phyloP scores from a whole-genome alignment of 1,139 yeast genomes.

The Sugiyamaella novakii region DNA sequence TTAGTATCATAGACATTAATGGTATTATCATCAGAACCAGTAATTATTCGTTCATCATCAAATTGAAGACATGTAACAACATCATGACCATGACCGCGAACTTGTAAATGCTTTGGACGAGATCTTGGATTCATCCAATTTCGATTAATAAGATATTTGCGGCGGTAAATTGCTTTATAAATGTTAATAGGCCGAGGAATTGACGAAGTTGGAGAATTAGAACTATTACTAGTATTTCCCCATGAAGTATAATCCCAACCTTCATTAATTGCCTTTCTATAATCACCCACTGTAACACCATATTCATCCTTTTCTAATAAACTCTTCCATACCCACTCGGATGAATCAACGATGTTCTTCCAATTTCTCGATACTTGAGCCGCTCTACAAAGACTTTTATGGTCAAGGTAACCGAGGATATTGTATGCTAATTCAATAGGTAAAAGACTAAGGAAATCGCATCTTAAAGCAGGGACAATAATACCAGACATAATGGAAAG shows the following conservation, averaged over 20 bases:
- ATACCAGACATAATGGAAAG: slow-evolving; percentile 66
- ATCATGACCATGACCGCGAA: slow-evolving; percentile 73
- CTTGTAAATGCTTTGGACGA: slow-evolving; percentile 67
- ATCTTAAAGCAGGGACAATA: slow-evolving; percentile 61
- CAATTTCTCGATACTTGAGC: slow-evolving; percentile 70
- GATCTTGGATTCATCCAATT: slow-evolving; percentile 84
- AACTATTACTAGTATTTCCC: slow-evolving; percentile 27
- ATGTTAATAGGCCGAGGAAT: slow-evolving; percentile 32
- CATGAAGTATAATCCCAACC: slow-evolving; percentile 43
- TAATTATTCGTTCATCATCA: slow-evolving; percentile 86
- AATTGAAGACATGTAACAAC: slow-evolving; percentile 94
- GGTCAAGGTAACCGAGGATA: slow-evolving; percentile 69
- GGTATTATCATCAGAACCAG: slow-evolving; percentile 88
- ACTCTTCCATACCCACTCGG: slow-evolving; percentile 49
- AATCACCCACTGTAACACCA: slow-evolving; percentile 33
- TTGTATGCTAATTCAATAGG: slow-evolving; percentile 78
- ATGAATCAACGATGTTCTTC: slow-evolving; percentile 62
- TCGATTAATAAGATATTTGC: slow-evolving; percentile 62
- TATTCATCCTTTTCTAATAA: slow-evolving; percentile 41
- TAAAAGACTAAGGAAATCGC: slow-evolving; percentile 69
- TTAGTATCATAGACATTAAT: slow-evolving; percentile 80
- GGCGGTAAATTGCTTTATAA: slow-evolving; percentile 63
- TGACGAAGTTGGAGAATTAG: slow-evolving; percentile 17
- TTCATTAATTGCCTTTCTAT: slow-evolving; percentile 38
- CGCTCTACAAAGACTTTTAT: slow-evolving; percentile 60